Conservation (phyloP, 2,329 filamentous ascomycete species). For the Alternaria ethzedia region DNA sequence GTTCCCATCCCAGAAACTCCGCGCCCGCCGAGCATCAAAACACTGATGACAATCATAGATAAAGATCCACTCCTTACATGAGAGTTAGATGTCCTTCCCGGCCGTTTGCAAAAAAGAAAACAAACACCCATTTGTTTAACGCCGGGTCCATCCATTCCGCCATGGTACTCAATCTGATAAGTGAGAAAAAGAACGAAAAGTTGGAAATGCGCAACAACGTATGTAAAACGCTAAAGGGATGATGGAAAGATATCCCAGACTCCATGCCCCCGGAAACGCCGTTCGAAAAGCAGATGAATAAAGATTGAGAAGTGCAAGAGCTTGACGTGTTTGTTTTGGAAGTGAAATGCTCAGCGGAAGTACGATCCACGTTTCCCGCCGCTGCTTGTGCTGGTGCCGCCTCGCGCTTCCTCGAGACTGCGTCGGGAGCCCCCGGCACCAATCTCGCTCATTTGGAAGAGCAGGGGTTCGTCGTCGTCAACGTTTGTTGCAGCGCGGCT, state of each 20-base stretch:
- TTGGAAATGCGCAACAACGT: not conserved
- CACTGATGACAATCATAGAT: not conserved
- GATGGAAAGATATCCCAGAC: not conserved
- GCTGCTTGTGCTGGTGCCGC: conserved; percentile 35
- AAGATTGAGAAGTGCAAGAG: not conserved
- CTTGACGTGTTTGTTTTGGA: not conserved
- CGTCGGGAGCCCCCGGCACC: conserved; percentile 51
- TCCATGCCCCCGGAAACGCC: not conserved
- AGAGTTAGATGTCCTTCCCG: conserved; percentile 13
- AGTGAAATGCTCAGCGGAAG: conserved; percentile 6
- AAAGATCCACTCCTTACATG: conserved; percentile 7
- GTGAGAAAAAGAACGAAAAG: not conserved
- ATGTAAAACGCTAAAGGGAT: not conserved
- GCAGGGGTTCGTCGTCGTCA: conserved; percentile 71
- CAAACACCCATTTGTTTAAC: not conserved
- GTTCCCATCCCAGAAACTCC: not conserved
- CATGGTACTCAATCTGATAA: conserved; percentile 14
- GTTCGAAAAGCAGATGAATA: not conserved
- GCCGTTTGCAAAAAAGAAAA: not conserved
- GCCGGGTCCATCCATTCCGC: conserved; percentile 9
- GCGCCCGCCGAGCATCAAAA: not conserved
- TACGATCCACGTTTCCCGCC: conserved; percentile 36
- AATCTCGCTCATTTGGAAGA: conserved; percentile 77
- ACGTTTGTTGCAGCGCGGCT: conserved; percentile 48
- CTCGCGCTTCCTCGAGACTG: conserved; percentile 47